Evolutionary conservation across 2,329 filamentous ascomycete genomes (phyloP).

Genomic region (Colletotrichum acutatum): DNA sequence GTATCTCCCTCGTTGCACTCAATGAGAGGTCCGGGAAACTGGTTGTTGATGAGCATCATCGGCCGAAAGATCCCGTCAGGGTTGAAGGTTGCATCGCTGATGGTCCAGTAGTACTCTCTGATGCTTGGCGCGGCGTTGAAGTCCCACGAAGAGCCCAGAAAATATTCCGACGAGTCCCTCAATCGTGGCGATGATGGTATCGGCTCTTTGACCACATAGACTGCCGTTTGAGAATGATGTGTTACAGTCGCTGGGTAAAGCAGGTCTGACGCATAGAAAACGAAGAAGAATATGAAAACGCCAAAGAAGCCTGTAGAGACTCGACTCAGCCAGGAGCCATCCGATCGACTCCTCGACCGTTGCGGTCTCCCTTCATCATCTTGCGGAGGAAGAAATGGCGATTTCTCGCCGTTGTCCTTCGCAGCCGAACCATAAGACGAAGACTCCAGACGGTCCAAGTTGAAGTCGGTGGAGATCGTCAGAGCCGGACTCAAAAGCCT

Average conservation of each 20-base stretch:
- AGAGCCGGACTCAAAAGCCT: neutral
- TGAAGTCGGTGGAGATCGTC: neutral
- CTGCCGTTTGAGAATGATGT: neutral
- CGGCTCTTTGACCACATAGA: neutral
- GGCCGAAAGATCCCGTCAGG: conserved; percentile 68
- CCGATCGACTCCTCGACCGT: neutral
- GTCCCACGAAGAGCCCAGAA: conserved; percentile 68
- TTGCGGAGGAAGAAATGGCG: conserved; percentile 8
- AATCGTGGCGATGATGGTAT: conserved; percentile 38
- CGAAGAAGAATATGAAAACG: neutral
- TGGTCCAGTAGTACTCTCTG: conserved; percentile 70
- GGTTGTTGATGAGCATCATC: conserved; percentile 78
- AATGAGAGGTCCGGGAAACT: conserved; percentile 79
- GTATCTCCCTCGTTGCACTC: conserved; percentile 80
- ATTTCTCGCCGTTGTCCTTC: conserved; percentile 18
- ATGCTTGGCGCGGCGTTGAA: conserved; percentile 58
- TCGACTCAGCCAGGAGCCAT: neutral
- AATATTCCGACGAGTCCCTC: conserved; percentile 59
- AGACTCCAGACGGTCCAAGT: neutral
- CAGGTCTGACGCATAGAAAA: conserved; percentile 2
- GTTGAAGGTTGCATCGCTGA: conserved; percentile 67
- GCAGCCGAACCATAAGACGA: neutral
- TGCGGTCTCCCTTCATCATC: neutral
- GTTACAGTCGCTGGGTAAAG: neutral
- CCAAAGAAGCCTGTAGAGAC: neutral